Conservation (phyloP, 2,329 filamentous ascomycete genomes). For the Neofusicoccum cordaticola region DNA sequence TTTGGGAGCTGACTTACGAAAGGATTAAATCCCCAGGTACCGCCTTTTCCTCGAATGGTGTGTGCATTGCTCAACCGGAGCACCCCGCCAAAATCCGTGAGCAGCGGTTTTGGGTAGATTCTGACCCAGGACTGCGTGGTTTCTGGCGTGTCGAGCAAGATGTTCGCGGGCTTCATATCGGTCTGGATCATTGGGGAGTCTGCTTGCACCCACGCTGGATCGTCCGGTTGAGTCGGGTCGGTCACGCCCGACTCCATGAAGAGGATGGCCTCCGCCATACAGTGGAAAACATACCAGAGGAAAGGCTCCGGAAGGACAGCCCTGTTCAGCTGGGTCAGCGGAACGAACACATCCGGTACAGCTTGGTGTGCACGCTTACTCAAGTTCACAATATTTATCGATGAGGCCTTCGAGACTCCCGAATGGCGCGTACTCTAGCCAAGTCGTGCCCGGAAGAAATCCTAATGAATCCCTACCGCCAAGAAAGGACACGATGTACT, state of each 20-base stretch:
- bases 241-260: neutral
- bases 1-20: neutral
- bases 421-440: too few species aligned
- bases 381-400: too few species aligned
- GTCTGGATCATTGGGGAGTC: neutral
- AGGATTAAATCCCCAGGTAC: neutral
- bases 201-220: neutral
- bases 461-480: too few species aligned
- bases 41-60: neutral
- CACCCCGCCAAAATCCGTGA: conserved; percentile 1
- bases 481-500: too few species aligned
- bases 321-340: neutral
- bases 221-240: neutral
- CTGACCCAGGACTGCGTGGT: neutral
- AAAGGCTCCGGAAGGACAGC: neutral
- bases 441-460: too few species aligned
- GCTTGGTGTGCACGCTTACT: too few species aligned
- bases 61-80: neutral
- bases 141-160: neutral
- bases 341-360: too few species aligned
- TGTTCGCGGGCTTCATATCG: conserved; percentile 11
- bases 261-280: neutral
- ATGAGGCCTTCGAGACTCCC: too few species aligned
- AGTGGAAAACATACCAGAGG: conserved; percentile 5
- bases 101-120: neutral